Evolutionary conservation across 1,284 basidiomycete species (phyloP).

Genomic region (Austroboletus olivaceoglutinosus): DNA sequence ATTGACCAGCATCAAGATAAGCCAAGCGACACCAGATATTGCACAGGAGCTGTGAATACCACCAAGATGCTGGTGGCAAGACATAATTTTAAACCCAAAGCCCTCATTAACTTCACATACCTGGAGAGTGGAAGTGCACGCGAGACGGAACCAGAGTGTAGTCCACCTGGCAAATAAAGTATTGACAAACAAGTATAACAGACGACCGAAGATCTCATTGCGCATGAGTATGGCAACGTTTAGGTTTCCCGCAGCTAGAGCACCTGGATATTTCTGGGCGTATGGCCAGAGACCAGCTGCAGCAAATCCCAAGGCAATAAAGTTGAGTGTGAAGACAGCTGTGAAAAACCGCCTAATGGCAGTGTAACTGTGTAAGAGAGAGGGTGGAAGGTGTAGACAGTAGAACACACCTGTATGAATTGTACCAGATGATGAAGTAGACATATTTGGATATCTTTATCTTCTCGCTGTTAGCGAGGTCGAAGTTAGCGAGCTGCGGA

Average conservation of each 20-base stretch:
- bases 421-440: slow-evolving; percentile 63
- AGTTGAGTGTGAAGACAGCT: slow-evolving; percentile 55
- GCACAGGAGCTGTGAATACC: slow-evolving; percentile 77
- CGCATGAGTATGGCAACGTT: slow-evolving; percentile 53
- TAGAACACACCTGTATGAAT: slow-evolving; percentile 55
- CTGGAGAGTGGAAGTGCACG: slow-evolving; percentile 68
- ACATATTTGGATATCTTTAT: slow-evolving; percentile 57
- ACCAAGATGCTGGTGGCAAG: slow-evolving; percentile 57
- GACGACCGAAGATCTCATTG: slow-evolving; percentile 57
- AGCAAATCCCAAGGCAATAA: slow-evolving; percentile 58
- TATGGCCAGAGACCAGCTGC: slow-evolving; percentile 66
- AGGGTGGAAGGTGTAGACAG: too few relatives aligned
- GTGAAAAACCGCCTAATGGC: slow-evolving; percentile 62
- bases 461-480: slow-evolving; percentile 36
- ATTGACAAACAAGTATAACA: slow-evolving; percentile 51
- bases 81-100: slow-evolving; percentile 6
- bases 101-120: slow-evolving; percentile 30
- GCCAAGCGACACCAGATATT: slow-evolving; percentile 62
- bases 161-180: slow-evolving; percentile 68
- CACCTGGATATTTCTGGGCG: slow-evolving; percentile 55
- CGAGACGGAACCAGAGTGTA: slow-evolving; percentile 66
- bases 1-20: slow-evolving; percentile 57
- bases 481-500: slow-evolving; percentile 21
- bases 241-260: slow-evolving; percentile 57
- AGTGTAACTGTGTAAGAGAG: slow-evolving; percentile 1